Evolutionary conservation across 2,329 filamentous ascomycete species (phyloP), one percentile per base, ranked within the genome.

Genomic region (Gnomoniopsis smithogilvyi): DNA sequence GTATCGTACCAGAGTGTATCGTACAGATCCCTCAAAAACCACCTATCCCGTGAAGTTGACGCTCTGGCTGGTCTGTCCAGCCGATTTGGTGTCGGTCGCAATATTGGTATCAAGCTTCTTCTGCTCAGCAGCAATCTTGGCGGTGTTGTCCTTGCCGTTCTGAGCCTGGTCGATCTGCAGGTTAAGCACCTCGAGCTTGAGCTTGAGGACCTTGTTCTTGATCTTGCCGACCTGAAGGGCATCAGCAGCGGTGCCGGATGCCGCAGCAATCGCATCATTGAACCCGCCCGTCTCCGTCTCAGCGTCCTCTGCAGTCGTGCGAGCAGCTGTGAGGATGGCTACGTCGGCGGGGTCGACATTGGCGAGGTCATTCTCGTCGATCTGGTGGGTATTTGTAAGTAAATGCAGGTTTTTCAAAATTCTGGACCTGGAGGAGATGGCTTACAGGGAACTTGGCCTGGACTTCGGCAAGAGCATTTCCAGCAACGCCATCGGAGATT

Each of bases 71-170:
- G 67, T 59, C 62, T 73, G 58, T 38, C 74, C 74, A 14, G 72
- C 71, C 3, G 66, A 64, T 26, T 65, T 66, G 54, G 68, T 59
- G 67, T 78, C 75, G 3, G 63, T 64, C 11, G 72, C 69, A 54
- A 85, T 74, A 68, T 85, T 84, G 60, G 73, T 83, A 63, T 78
- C 71, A 56, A 85, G 72, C 74, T 85, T 85, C 54, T 66, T 79
- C 64, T 73, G 68, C 72, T 84, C 77, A 11, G 70, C 67, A 15
- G 73, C 74, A 33, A 84, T 72, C 67, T 80, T 73, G 43, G 61
- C 73, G 30, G 73, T 67, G 41, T 76, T 76, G 64, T 77, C 73
- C 34, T 70, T 67, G 53, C 78, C 74, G 30, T 71, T 67, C 67
- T 83, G 77, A 0, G 81, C 82, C 61, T 76, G 72, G 67, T 83